phyloP scores from a whole-genome alignment of 2,329 filamentous ascomycete species.

The Penicillium sp. region DNA sequence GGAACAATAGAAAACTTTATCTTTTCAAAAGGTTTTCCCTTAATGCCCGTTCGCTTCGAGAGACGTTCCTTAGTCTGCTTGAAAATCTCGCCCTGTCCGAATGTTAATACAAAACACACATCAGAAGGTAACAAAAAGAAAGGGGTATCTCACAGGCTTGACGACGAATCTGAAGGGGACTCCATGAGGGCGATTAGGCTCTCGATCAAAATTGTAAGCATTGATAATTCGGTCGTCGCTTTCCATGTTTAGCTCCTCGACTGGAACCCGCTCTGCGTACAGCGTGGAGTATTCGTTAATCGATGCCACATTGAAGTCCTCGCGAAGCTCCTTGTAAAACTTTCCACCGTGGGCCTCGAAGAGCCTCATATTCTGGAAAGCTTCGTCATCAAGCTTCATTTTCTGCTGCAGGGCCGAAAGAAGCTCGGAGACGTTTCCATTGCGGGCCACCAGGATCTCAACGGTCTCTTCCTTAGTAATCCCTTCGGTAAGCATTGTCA shows the following conservation, averaged over 20 bases:
- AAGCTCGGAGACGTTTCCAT: slow-evolving; percentile 76
- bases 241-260: slow-evolving; percentile 63
- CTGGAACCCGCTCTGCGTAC: slow-evolving; percentile 77
- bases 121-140: neutral
- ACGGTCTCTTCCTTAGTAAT: slow-evolving; percentile 85
- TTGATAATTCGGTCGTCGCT: slow-evolving; percentile 70
- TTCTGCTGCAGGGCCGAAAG: slow-evolving; percentile 77
- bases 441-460: slow-evolving; percentile 86
- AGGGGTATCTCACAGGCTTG: slow-evolving; percentile 65
- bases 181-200: slow-evolving; percentile 79
- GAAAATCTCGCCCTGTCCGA: slow-evolving; percentile 72
- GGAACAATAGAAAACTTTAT: slow-evolving; percentile 89
- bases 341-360: slow-evolving; percentile 83
- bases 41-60: slow-evolving; percentile 87
- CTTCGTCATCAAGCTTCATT: slow-evolving; percentile 74
- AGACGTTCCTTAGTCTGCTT: slow-evolving; percentile 92
- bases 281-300: slow-evolving; percentile 84
- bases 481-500: slow-evolving; percentile 85
- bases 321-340: slow-evolving; percentile 73
- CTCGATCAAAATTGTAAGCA: slow-evolving; percentile 90
- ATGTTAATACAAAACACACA: slow-evolving; percentile 15
- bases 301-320: slow-evolving; percentile 71
- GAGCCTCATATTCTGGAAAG: slow-evolving; percentile 70
- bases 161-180: slow-evolving; percentile 89
- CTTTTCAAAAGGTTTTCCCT: slow-evolving; percentile 98